Base-by-base conservation (phyloP, 768 basidiomycete species). In the Brasilioporus rufonigricans region DNA sequence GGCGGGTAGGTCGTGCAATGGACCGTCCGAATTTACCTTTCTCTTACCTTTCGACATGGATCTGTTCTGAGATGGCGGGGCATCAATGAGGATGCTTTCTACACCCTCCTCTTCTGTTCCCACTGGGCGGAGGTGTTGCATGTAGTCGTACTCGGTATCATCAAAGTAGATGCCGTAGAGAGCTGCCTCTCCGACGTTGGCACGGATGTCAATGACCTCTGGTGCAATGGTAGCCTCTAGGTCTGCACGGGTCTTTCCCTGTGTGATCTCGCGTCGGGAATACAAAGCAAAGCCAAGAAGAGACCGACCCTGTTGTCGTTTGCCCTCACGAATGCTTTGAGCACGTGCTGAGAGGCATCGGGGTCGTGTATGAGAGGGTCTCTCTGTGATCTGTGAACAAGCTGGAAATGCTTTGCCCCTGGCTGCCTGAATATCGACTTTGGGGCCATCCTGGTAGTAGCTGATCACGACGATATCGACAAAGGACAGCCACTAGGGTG, bases 61-160 rank as follows among this genome's bases (percentile, higher is more conserved):
- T 48, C 74, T 74, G 53, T 56, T 62, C 58, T 76, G 76, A 5
- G 75, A 67, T 16, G 73, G 63, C 2, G 86, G 84, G n/a, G 89
- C 89, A 61, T 93, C 90, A 47, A 97, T 75, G 54, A 95, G 78
- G 48, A 91, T 74, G 54, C 85, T 88, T 36, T 93, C 92, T 9
- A 89, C 84, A 12, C 90, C 89, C 41, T 86, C 90, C 66, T 91
- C 90, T 53, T 86, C 81, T 13, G 81, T 64, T 4, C 91, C 92
- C 47, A 91, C 83, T 2, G 81, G 63, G 13, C 92, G 87, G 41
- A 99, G 82, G 73, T 99, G 97, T 70, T 95, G 89, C 91, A 98
- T 93, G 76, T 99, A 99, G 72, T 99, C 91, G 76, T 99, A 99
- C 55, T 93, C 82, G 7, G 91, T 88, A 67, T 99, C 95, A 74